Base-by-base conservation (phyloP, 352 stramenopile species). In the Aphanomyces astaci region DNA sequence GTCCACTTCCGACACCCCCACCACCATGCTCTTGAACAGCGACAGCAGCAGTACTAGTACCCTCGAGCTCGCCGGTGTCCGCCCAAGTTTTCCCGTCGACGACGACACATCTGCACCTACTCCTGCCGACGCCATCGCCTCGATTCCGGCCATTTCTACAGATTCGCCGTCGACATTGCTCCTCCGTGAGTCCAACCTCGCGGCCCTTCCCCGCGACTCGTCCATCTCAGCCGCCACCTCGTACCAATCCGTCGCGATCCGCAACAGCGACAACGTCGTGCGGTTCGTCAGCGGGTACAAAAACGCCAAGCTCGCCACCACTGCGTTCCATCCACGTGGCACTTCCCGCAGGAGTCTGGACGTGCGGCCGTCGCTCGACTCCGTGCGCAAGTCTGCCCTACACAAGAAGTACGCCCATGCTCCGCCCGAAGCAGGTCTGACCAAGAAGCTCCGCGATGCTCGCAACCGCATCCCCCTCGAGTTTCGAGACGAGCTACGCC, bases 251-350 rank as follows among this genome's bases (percentile, higher is more conserved):
- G 62, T 68, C 28, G 43, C 62, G n/a, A 68, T 68, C 36, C 62
- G 62, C 40, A 68, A 57, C 45, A 68, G 62, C 28, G 51, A 59
- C 31, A 68, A 68, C 62, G 62, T 68, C 45, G 62, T 68, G 9
- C n/a, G n/a, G 10, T 68, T 68, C 62, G 15, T 68, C 32, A 51
- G 62, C 31, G 62, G 62, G n/a, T 68, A 45, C 51, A 43, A 49
- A 19, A 27, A 25, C 27, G 59, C 27, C 32, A 49, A 32, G n/a
- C 4, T 7, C 30, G 36, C 36, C 36, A 43, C 7, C 36, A n/a
- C n/a, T n/a, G 36, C 36, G 36, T 43, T 43, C 4, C 15, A 59
- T 11, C 22, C 45, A 24, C 46, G 62, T 15, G 25, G 62, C 11
- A 45, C 39, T 13, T 22, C n/a, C 7, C 62, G 62, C 9, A 33